Percentiles rank a stretch among this genome's conserved stretches.
Evolutionary conservation across 805 yeast species (phyloP).

Genomic region (Saccharomyces mikatae): DNA sequence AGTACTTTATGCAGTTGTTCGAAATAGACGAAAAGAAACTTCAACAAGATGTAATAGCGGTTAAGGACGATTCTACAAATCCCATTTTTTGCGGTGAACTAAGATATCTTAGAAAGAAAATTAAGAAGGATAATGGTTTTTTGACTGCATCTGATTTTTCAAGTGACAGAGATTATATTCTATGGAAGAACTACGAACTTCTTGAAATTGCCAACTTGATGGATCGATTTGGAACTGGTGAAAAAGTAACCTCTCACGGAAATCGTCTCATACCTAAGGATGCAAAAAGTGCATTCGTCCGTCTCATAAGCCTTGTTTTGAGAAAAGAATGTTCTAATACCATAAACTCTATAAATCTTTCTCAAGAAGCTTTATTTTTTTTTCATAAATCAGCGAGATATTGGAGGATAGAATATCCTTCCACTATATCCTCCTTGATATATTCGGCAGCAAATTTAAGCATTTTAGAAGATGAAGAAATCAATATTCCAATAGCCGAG

Average conservation of each 20-base stretch:
- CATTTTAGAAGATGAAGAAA: slow-evolving; percentile 26
- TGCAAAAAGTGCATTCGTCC: slow-evolving; percentile 35
- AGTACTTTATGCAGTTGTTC: slow-evolving; percentile 44
- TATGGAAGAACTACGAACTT: slow-evolving; percentile 37
- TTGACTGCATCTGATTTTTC: slow-evolving; percentile 34
- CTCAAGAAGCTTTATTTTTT: slow-evolving; percentile 39
- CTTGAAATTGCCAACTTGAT: slow-evolving; percentile 28
- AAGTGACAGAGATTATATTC: slow-evolving; percentile 25
- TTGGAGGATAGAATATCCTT: slow-evolving; percentile 49
- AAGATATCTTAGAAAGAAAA: neutral
- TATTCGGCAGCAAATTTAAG: slow-evolving; percentile 42
- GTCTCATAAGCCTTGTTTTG: slow-evolving; percentile 38
- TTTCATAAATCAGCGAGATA: slow-evolving; percentile 39
- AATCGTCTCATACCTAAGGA: slow-evolving; percentile 34
- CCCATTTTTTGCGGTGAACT: slow-evolving; percentile 17
- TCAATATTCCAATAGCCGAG: slow-evolving; percentile 27
- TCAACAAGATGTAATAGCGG: slow-evolving; percentile 45
- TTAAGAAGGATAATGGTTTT: slow-evolving; percentile 24
- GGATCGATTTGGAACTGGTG: slow-evolving; percentile 10
- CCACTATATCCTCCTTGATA: slow-evolving; percentile 42
- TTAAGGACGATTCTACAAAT: slow-evolving; percentile 11
- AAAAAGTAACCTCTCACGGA: neutral
- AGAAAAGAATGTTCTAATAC: slow-evolving; percentile 28
- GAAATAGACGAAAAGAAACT: slow-evolving; percentile 39
- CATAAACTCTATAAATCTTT: slow-evolving; percentile 18